These are phyloP conservation scores for Neurospora cerealis DNA, from an alignment of 495 filamentous ascomycete species.

Conservation along the genomic window DNA sequence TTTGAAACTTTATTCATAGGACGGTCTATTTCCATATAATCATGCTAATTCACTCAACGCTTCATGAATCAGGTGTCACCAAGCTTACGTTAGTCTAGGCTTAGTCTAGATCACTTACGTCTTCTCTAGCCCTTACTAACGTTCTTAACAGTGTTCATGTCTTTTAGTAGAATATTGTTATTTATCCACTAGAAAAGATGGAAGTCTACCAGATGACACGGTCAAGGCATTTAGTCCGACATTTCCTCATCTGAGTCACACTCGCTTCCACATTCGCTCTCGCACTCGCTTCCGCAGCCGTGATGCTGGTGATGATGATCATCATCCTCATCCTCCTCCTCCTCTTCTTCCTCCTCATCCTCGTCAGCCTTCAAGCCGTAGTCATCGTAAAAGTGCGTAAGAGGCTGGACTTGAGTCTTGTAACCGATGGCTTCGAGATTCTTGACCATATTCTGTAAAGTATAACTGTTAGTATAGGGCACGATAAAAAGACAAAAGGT, in stretches of 20 bases:
- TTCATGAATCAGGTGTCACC: too few relatives aligned
- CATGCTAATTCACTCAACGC: not conserved
- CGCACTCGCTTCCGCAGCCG: not conserved
- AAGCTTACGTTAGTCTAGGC: not conserved
- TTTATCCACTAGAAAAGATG: not conserved
- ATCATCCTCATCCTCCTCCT: slow-evolving; percentile 51
- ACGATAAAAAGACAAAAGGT: not conserved
- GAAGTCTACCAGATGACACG: not conserved
- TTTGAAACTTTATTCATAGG: rapidly evolving
- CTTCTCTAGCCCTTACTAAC: not conserved
- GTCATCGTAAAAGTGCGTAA: slow-evolving; percentile 80
- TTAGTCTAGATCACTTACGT: not conserved
- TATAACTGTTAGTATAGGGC: slow-evolving; percentile 8
- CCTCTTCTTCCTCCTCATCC: slow-evolving; percentile 55
- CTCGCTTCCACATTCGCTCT: not conserved
- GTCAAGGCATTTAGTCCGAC: not conserved
- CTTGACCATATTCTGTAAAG: slow-evolving; percentile 52
- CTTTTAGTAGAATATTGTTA: too few relatives aligned
- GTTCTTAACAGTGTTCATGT: too few relatives aligned
- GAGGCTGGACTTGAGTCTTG: slow-evolving; percentile 59
- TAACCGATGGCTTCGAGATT: slow-evolving; percentile 67
- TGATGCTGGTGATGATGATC: slow-evolving; percentile 21
- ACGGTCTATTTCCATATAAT: not conserved
- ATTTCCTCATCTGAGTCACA: not conserved
- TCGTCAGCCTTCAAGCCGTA: slow-evolving; percentile 74